phyloP scores from a whole-genome alignment of 1,284 basidiomycete genomes.

The Heterobasidion annosum region DNA sequence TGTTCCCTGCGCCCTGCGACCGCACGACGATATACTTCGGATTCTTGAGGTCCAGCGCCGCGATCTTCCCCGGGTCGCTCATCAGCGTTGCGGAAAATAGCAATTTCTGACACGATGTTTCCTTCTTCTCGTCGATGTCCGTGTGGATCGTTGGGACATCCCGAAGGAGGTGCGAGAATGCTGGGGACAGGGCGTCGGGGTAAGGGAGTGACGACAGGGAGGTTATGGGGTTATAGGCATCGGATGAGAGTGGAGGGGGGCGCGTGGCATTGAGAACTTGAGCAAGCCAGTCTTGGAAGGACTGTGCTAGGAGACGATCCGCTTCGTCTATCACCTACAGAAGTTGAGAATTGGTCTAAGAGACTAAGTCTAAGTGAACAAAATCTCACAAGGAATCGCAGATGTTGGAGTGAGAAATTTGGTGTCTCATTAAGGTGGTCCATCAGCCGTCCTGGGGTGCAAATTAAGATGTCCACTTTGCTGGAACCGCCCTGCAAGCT shows the following conservation, averaged over 20 bases:
- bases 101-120: slow-evolving; percentile 83
- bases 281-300: slow-evolving; percentile 92
- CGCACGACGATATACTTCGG: slow-evolving; percentile 90
- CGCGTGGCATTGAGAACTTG: slow-evolving; percentile 71
- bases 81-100: slow-evolving; percentile 97
- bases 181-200: slow-evolving; percentile 53
- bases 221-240: background rate
- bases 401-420: slow-evolving; percentile 88
- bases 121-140: slow-evolving; percentile 46
- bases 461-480: slow-evolving; percentile 90
- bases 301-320: slow-evolving; percentile 88
- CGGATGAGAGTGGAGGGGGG: slow-evolving; percentile 23
- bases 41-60: slow-evolving; percentile 69
- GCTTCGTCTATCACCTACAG: slow-evolving; percentile 93
- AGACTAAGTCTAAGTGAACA: background rate
- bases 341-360: background rate
- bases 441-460: slow-evolving; percentile 91
- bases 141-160: slow-evolving; percentile 28
- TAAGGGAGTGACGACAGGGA: slow-evolving; percentile 9
- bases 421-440: slow-evolving; percentile 87
- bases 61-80: slow-evolving; percentile 87
- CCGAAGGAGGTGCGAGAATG: slow-evolving; percentile 38
- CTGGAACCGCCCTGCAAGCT: slow-evolving; percentile 72
- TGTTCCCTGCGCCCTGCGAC: slow-evolving; percentile 22
- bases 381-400: slow-evolving; percentile 75